Evolutionary conservation across 371 early-diverging fungal genomes (phyloP), one percentile per base, ranked within the genome.

Genomic region (Circinella minor): DNA sequence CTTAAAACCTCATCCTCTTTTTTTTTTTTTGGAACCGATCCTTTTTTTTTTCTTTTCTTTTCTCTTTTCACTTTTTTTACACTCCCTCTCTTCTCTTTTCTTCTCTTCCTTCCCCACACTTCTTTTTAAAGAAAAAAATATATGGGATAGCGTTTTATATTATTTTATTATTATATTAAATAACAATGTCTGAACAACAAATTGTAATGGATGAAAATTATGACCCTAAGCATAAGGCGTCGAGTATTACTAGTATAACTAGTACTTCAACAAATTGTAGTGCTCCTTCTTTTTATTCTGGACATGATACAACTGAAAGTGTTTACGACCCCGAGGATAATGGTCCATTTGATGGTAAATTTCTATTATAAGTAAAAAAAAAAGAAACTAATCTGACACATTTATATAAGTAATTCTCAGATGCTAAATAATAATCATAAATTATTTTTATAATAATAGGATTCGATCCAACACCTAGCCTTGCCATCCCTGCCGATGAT

Each of bases 191-290:
- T 55, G 39, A 66, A 49, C 59, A 47, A 8, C 47, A 18, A 65
- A 43, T 68, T 17, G 60, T 54, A 43, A 70, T 76, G 78, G 78
- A 80, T 62, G 64, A 65, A 38, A 61, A 67, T 54, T 71, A 71
- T 47, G 67, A 71, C 57, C 72, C 72, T 14, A 49, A 36, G 14
- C 68, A 67, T 20, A 71, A 71, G 55, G 64, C 72, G 10, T 71
- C 72, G 3, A 71, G 74, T 55, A 69, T 66, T 6, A 69, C 66
- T 37, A 68, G 74, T 55, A 70, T 64, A 3, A 69, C 69, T 9
- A 68, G 65, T 55, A 72, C 62, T 13, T 68, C 59, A 37, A 75
- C 68, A 55, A 47, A 51, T 20, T 65, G 68, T 49, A 75, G 47
- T 27, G 69, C 67, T 9, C 71, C 75, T 47, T 75, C 75, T 7